Percentiles rank a stretch among this genome's conserved stretches.
phyloP scores from a whole-genome alignment of 805 yeast species.

The Zygosaccharomyces kombuchaensis region DNA sequence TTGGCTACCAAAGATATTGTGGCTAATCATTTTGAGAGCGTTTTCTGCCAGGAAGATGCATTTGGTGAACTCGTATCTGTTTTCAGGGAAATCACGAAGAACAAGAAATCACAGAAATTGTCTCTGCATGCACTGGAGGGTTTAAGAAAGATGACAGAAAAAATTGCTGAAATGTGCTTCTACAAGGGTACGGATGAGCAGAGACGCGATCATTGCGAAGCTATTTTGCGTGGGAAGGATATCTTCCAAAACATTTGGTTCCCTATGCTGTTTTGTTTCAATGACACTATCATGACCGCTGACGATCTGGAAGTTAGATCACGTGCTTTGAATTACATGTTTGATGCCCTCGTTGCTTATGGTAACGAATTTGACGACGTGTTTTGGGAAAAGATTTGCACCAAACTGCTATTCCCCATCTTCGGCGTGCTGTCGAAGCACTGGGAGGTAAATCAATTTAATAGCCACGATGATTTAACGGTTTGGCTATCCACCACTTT shows the following conservation, averaged over 20 bases:
- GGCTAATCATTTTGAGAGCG: constrained; percentile 55
- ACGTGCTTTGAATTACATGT: constrained; percentile 74
- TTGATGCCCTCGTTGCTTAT: constrained; percentile 71
- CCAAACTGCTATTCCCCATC: constrained; percentile 80
- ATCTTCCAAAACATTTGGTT: constrained; percentile 65
- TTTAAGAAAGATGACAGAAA: constrained; percentile 56
- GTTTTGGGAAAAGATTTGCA: constrained; percentile 82
- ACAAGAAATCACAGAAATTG: constrained; percentile 72
- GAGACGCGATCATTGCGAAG: constrained; percentile 21
- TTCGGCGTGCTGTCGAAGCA: constrained; percentile 73
- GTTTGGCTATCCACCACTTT: constrained; percentile 96
- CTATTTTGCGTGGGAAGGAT: constrained; percentile 36
- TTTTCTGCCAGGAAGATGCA: constrained; percentile 64
- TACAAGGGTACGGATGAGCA: constrained; percentile 20
- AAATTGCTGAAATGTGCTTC: constrained; percentile 47
- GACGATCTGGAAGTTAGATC: constrained; percentile 93
- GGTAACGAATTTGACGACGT: constrained; percentile 70
- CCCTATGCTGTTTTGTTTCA: constrained; percentile 80
- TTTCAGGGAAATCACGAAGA: constrained; percentile 77
- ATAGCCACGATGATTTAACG: constrained; percentile 76
- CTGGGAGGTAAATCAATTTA: constrained; percentile 66
- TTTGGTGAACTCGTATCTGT: constrained; percentile 63
- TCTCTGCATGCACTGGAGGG: constrained; percentile 79
- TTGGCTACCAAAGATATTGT: constrained; percentile 56
- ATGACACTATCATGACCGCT: constrained; percentile 87